Evolutionary conservation across 2,329 filamentous ascomycete species (phyloP).

Genomic region (Cercospora sojina): DNA sequence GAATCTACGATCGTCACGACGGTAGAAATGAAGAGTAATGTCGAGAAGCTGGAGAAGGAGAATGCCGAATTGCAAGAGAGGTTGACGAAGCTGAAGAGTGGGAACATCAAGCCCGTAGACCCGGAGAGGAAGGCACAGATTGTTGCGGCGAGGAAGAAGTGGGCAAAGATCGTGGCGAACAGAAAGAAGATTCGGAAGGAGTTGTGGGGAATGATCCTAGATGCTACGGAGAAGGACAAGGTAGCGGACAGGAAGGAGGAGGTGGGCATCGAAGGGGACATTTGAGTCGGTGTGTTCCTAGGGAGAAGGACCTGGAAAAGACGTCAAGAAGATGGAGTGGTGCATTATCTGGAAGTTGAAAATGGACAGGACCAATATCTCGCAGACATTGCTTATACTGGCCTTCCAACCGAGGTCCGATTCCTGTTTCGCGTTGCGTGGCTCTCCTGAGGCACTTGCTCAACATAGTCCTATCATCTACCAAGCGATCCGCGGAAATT

Average conservation of each 20-base stretch:
- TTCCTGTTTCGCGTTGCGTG: not conserved
- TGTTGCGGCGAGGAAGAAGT: constrained; percentile 49
- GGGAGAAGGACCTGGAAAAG: not conserved
- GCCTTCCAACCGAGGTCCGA: not conserved
- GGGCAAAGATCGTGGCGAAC: constrained; percentile 40
- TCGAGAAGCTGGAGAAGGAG: constrained; percentile 48
- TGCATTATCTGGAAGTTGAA: not conserved
- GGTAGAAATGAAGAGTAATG: constrained; percentile 48
- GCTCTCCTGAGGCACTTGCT: not conserved
- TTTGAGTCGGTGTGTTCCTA: not conserved
- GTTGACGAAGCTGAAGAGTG: constrained; percentile 44
- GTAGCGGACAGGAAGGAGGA: constrained; percentile 42
- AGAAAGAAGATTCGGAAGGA: constrained; percentile 53
- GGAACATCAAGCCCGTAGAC: constrained; percentile 48
- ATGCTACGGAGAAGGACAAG: constrained; percentile 49
- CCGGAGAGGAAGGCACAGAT: constrained; percentile 50
- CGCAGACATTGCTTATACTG: not conserved
- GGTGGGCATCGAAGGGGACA: constrained; percentile 18
- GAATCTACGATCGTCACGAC: constrained; percentile 53
- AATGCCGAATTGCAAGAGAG: constrained; percentile 44
- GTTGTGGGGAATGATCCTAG: constrained; percentile 53
- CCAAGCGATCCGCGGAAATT: not conserved
- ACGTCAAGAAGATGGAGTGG: not conserved
- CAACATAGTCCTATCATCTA: not conserved
- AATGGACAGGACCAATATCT: not conserved